These are phyloP conservation scores for Nakaseomyces nivariensis DNA, from an alignment of 1,139 yeast genomes.

Conservation along the genomic window DNA sequence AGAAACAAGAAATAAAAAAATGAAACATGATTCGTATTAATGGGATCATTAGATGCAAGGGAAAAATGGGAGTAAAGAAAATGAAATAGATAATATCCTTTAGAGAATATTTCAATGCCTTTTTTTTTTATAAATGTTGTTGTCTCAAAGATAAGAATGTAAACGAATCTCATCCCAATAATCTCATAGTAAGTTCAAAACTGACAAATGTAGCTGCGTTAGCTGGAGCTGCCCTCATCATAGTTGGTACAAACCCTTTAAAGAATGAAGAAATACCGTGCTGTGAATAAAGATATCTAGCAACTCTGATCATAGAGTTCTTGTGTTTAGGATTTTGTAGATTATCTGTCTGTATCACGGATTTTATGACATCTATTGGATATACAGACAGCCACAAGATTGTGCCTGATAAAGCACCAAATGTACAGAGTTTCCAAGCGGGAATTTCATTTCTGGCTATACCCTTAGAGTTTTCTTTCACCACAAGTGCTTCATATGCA, in stretches of 20 bases:
- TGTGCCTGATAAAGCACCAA: slow-evolving; percentile 81
- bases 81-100: too few relatives aligned
- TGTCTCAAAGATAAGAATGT: not conserved
- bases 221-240: slow-evolving; percentile 92
- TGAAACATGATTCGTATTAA: not conserved
- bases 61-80: not conserved
- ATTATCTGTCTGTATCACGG: slow-evolving; percentile 77
- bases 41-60: not conserved
- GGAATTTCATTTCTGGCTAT: slow-evolving; percentile 58
- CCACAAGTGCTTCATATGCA: slow-evolving; percentile 77
- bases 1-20: not conserved
- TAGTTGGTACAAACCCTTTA: slow-evolving; percentile 82
- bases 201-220: slow-evolving; percentile 93
- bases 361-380: slow-evolving; percentile 80
- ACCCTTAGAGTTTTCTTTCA: slow-evolving; percentile 40
- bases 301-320: slow-evolving; percentile 39
- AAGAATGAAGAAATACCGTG: slow-evolving; percentile 70
- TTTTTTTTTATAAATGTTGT: not conserved
- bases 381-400: slow-evolving; percentile 73
- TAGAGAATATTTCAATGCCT: not conserved
- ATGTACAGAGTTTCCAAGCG: slow-evolving; percentile 73
- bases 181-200: slow-evolving; percentile 77
- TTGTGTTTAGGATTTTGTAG: slow-evolving; percentile 38
- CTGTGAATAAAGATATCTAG: slow-evolving; percentile 40
- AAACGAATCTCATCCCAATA: slow-evolving; percentile 28